Conservation (phyloP, 345 rosid species). For the Ceriops tagal region DNA sequence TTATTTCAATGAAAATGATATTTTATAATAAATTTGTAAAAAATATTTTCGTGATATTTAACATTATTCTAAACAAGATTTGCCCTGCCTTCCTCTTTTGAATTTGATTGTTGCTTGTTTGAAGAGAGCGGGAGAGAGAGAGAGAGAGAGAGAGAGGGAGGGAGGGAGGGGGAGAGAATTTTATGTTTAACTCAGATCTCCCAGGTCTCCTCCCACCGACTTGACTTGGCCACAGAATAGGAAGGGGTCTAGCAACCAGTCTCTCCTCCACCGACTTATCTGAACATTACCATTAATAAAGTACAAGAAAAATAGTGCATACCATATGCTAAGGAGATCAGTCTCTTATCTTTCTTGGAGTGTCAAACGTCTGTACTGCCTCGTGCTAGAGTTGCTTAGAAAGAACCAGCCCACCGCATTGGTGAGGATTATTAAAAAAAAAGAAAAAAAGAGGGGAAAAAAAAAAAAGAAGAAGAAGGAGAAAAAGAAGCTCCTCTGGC, state of each 20-base stretch:
- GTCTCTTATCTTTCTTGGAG: slow-evolving; percentile 29
- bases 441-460: neutral
- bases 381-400: neutral
- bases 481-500: slow-evolving; percentile 22
- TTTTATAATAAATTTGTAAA: too few relatives aligned
- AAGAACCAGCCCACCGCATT: slow-evolving; percentile 16
- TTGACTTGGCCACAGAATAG: neutral
- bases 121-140: too few relatives aligned
- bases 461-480: too few relatives aligned
- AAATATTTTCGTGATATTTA: too few relatives aligned
- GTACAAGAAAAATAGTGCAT: neutral
- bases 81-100: neutral
- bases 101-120: neutral
- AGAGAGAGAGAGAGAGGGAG: too few relatives aligned
- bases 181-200: neutral
- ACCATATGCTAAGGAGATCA: slow-evolving; percentile 18
- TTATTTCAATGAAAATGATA: too few relatives aligned
- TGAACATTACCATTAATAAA: neutral
- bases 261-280: neutral
- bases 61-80: neutral
- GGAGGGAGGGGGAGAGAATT: too few relatives aligned
- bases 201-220: slow-evolving; percentile 14
- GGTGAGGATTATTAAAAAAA: slow-evolving; percentile 10
- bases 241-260: neutral
- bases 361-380: slow-evolving; percentile 1